phyloP scores from a whole-genome alignment of 495 filamentous ascomycete genomes.

The Arthonia radiata region DNA sequence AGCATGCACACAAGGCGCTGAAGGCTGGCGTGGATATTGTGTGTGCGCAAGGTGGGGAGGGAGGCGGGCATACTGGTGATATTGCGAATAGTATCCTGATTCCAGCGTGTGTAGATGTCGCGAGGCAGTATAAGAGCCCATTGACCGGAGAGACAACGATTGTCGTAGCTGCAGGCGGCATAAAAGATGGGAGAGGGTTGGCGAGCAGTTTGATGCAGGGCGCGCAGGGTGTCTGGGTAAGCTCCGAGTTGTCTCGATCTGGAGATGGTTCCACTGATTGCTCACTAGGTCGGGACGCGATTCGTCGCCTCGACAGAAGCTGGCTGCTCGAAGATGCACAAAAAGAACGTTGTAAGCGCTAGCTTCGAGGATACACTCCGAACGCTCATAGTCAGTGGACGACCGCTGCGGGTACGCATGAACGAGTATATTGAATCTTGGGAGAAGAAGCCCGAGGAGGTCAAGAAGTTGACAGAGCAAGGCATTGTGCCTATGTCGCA shows the following conservation, averaged over 20 bases:
- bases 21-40: constrained; percentile 62
- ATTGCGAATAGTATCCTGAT: constrained; percentile 47
- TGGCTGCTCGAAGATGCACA: constrained; percentile 51
- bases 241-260: too few relatives aligned
- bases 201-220: constrained; percentile 18
- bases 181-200: constrained; percentile 15
- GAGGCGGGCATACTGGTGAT: constrained; percentile 56
- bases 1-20: constrained; percentile 64
- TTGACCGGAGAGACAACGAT: constrained; percentile 17
- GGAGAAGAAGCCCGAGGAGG: constrained; percentile 47
- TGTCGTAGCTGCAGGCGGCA: constrained; percentile 18
- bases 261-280: too few relatives aligned
- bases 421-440: constrained; percentile 64
- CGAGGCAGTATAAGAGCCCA: constrained; percentile 16
- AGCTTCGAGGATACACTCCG: constrained; percentile 48
- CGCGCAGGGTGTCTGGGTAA: constrained; percentile 17
- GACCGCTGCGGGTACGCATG: constrained; percentile 53
- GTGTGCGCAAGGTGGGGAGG: constrained; percentile 60
- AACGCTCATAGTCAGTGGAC: constrained; percentile 54
- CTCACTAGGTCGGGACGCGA: constrained; percentile 56
- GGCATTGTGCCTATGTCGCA: constrained; percentile 57
- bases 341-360: constrained; percentile 53
- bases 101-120: constrained; percentile 21
- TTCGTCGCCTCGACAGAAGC: constrained; percentile 64
- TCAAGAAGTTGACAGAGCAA: constrained; percentile 40